Evolutionary conservation across 768 basidiomycete genomes (phyloP).

Genomic region (Sarcodon aspratus): DNA sequence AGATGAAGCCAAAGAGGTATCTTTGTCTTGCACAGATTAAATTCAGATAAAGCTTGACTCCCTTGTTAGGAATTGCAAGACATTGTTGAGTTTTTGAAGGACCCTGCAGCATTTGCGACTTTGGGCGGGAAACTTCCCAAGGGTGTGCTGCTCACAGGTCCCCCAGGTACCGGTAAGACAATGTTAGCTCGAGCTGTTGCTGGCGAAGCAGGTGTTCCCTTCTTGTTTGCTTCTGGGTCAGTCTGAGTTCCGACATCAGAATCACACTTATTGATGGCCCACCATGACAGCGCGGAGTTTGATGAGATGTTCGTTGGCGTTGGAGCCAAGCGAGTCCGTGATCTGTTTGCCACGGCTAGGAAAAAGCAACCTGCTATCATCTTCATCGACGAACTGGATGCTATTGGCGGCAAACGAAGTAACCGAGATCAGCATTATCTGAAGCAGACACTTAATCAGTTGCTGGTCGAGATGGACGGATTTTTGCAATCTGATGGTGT

Average conservation of each 20-base stretch:
- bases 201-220: constrained; percentile 95
- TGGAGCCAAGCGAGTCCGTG: constrained; percentile 90
- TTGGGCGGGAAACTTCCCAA: constrained; percentile 93
- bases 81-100: constrained; percentile 89
- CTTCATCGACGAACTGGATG: constrained; percentile 95
- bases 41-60: neutral
- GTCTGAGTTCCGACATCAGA: constrained; percentile 6
- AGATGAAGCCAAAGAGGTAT: constrained; percentile 89
- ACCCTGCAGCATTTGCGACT: constrained; percentile 80
- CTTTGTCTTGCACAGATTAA: constrained; percentile 10
- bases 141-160: constrained; percentile 84
- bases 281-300: constrained; percentile 63
- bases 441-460: constrained; percentile 93
- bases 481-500: constrained; percentile 90
- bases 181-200: constrained; percentile 96
- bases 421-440: constrained; percentile 79
- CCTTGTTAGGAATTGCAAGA: constrained; percentile 73
- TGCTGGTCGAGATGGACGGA: constrained; percentile 95
- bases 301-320: constrained; percentile 98
- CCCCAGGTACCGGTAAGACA: constrained; percentile 95
- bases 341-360: constrained; percentile 87
- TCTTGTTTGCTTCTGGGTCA: constrained; percentile 91
- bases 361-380: constrained; percentile 96
- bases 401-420: constrained; percentile 83
- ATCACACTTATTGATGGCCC: neutral